Evolutionary conservation across 2,329 filamentous ascomycete genomes (phyloP), one percentile per base, ranked within the genome.

Genomic region (Ascochyta clinopodiicola): DNA sequence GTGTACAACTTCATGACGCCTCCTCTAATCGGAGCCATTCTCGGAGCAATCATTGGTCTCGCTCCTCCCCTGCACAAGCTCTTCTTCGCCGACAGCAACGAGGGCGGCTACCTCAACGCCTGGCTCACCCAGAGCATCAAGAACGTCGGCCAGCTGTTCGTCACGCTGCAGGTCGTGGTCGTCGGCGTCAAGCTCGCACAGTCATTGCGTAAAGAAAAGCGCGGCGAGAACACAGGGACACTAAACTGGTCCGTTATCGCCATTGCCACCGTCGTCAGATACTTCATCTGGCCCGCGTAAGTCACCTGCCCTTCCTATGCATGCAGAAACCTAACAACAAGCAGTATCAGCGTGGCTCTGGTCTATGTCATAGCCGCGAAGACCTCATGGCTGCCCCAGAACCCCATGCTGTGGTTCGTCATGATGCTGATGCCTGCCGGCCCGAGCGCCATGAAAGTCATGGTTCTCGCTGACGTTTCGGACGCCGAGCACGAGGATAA

Each of bases 371-470:
- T 89, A 6, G 85, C 84, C 0, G 80, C 77, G 2, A 79, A 78
- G 49, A 88, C 86, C 0, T 60, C 63, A 0, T 35, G 84, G 2
- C 66, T 90, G 2, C 77, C 78, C 3, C 63, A 77, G 3, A 87
- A 90, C 65, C 86, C 86, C 0, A 83, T 89, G 60, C 72, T 90
- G 29, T 89, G 86, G 86, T 89, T 89, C 64, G 78, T 75, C 3
- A 80, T 86, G 80, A 86, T 86, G 83, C 64, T 86, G 25, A 85
- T 85, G 80, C 82, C 84, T 0, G 78, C 79, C 0, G 83, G 84
- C 0, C 83, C 82, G 19, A 81, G 82, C 1, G 82, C 83, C 0
- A 77, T 85, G 79, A 81, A 82, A 27, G 73, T 82, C 42, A 80
- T 79, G 6, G 80, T 80, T 0, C 67, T 85, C 22, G 80, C 82